Conservation (phyloP, 257 asterid genomes). For the Petunia axillaris region DNA sequence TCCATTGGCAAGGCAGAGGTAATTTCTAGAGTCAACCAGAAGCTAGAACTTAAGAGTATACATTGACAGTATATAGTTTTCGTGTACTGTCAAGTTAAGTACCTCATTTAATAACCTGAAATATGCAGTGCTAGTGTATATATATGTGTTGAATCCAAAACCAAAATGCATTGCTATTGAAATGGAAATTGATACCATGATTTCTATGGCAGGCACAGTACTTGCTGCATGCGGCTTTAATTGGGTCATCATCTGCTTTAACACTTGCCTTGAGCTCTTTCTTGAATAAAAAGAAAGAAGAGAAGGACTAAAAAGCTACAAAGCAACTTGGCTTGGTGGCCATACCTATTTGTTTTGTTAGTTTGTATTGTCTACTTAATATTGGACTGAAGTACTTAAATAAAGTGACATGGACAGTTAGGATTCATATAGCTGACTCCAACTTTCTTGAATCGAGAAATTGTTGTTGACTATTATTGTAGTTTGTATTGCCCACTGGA, state of each 20-base stretch:
- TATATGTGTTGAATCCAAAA: no score
- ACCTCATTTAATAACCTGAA: no score
- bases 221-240: constrained; percentile 25
- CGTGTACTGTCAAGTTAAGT: no score
- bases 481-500: not conserved
- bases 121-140: no score
- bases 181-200: not conserved
- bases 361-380: not conserved
- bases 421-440: no score
- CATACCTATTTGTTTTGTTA: not conserved
- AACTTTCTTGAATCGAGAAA: not conserved
- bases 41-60: not conserved
- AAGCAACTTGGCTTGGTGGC: not conserved
- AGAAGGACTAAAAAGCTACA: not conserved
- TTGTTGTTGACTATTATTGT: not conserved
- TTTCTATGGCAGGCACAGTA: constrained; percentile 12
- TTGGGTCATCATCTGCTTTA: constrained; percentile 22
- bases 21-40: not conserved
- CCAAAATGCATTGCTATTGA: not conserved
- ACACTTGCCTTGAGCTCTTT: constrained; percentile 20
- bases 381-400: not conserved
- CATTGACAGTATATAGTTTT: no score
- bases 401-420: not conserved
- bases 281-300: not conserved
- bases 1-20: constrained; percentile 11